Evolutionary conservation across 768 basidiomycete genomes (phyloP), one percentile per base, ranked within the genome.

Genomic region (Phanerochaete carnosa): DNA sequence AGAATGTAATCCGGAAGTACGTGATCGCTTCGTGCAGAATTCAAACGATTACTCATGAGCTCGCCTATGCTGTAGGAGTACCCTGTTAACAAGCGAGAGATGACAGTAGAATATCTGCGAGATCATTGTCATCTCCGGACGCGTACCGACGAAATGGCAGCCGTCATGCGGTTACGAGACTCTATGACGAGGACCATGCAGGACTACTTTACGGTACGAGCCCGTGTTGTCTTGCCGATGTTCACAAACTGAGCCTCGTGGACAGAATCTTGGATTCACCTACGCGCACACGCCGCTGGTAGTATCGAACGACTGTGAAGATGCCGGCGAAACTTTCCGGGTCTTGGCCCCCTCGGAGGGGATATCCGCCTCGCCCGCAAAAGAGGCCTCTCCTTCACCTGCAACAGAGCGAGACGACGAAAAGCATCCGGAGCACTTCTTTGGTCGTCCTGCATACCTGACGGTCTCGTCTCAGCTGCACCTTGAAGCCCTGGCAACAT

Each of bases 391-490:
- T 30, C 69, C 32, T 11, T 57, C 55, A 55, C 63, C 61, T 19
- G 52, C 59, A 12, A 15, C 62, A 5, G 54, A 30, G 47, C 16
- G 13, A 8, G 26, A 33, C 50, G 35, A 28, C 43, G 28, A 45
- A 58, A 26, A 55, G 67, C 45, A 58, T 58, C 70, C 68, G 19
- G 58, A 72, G 45, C 86, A 90, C 67, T 94, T 94, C 74, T 94
- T 95, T 75, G 80, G 80, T 25, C 79, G 79, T 29, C 86, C 87
- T 1, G 84, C 94, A 19, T 91, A 91, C 71, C 83, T 99, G 30
- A 96, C 95, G 1, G 97, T 98, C 8, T 98, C 95, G 1, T 90
- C 94, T 35, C 97, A 99, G 73, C 83, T 99, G 3, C 96, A 99
- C 70, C 86, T 98, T 32, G 97, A 99, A 72, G 88, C 91, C 6